These are phyloP conservation scores for Nepenthes mirabilis DNA, from an alignment of 148 eudicot genomes.

Conservation along the genomic window DNA sequence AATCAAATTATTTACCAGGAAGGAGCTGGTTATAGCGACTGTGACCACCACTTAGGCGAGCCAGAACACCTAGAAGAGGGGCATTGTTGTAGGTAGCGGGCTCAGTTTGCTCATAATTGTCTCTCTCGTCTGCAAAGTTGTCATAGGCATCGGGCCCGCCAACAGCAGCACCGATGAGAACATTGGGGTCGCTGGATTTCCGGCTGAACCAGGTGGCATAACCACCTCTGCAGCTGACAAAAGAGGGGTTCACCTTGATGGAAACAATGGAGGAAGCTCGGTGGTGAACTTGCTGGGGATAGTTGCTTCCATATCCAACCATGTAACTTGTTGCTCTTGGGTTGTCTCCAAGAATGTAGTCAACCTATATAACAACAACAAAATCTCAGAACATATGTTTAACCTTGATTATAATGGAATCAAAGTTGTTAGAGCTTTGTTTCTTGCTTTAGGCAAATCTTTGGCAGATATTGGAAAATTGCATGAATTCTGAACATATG, in stretches of 20 bases:
- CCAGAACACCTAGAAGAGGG: conserved; percentile 78
- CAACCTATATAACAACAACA: conserved; percentile 32
- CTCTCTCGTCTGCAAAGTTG: conserved; percentile 88
- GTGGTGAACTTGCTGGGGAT: conserved; percentile 87
- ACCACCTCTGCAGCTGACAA: conserved; percentile 82
- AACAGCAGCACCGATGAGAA: conserved; percentile 79
- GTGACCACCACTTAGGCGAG: conserved; percentile 63
- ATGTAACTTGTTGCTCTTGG: conserved; percentile 99
- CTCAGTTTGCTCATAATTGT: conserved; percentile 96
- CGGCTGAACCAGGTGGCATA: conserved; percentile 86
- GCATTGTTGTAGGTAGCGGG: conserved; percentile 99
- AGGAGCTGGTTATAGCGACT: conserved; percentile 82
- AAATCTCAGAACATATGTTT: too few relatives aligned
- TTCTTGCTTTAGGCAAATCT: too few relatives aligned
- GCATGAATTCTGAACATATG: too few relatives aligned
- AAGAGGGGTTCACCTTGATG: conserved; percentile 51
- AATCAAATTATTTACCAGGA: neutral
- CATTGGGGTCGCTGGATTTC: conserved; percentile 81
- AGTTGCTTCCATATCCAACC: conserved; percentile 95
- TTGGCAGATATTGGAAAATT: too few relatives aligned
- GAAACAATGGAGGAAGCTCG: conserved; percentile 89
- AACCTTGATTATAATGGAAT: neutral
- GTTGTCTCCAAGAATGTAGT: conserved; percentile 97
- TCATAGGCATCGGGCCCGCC: conserved; percentile 99
- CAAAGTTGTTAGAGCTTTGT: neutral